These are phyloP conservation scores for Gonapodya sp. DNA, from an alignment of 192 early-diverging fungal species.

Conservation along the genomic window DNA sequence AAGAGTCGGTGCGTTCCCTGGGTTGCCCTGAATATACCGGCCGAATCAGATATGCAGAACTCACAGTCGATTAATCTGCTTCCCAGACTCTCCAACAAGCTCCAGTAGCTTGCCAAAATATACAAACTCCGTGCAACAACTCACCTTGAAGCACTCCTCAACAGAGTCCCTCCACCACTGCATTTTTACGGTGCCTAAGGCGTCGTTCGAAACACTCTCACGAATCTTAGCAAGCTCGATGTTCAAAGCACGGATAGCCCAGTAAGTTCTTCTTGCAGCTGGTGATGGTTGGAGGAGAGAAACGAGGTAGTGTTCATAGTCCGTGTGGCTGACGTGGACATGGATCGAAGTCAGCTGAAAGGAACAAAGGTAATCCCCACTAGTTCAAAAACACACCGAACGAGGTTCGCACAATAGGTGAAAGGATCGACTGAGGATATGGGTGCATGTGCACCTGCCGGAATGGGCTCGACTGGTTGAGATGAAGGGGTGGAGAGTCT, in stretches of 20 bases:
- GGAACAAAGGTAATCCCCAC: background rate
- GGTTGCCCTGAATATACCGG: conserved; percentile 38
- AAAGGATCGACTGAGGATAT: background rate
- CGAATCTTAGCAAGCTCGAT: conserved; percentile 72
- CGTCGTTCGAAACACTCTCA: conserved; percentile 54
- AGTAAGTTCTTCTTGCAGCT: conserved; percentile 48
- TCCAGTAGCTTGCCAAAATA: too few species aligned
- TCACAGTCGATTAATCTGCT: too few species aligned
- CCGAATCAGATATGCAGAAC: too few species aligned
- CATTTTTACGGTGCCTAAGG: conserved; percentile 69
- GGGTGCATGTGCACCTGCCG: background rate
- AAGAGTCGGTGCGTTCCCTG: conserved; percentile 69
- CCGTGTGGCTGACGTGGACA: conserved; percentile 29
- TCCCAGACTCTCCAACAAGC: too few species aligned
- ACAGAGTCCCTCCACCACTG: conserved; percentile 83
- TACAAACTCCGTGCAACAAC: background rate
- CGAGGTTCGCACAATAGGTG: background rate
- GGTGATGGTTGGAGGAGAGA: conserved; percentile 65
- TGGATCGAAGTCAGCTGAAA: background rate
- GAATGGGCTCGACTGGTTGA: background rate
- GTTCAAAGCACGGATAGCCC: conserved; percentile 81
- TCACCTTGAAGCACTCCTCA: conserved; percentile 52
- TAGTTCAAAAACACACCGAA: too few species aligned
- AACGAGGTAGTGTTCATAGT: conserved; percentile 70
- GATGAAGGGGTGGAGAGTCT: background rate